Conservation (phyloP, 2,329 filamentous ascomycete genomes). For the Phialophora macrospora region DNA sequence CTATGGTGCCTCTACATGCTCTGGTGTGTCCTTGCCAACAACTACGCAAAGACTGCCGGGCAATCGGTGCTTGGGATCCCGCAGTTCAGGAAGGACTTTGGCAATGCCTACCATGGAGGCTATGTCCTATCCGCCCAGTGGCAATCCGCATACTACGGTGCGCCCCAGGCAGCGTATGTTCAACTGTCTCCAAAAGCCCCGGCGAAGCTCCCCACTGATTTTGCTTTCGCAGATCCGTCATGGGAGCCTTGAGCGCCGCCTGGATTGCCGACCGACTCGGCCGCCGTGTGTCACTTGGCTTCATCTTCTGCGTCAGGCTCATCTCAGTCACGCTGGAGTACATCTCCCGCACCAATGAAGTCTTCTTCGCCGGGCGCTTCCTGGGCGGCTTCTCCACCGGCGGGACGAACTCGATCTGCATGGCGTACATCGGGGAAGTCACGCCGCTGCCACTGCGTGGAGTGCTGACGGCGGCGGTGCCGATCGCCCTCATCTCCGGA, state of each 20-base stretch:
- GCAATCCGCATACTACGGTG: conserved; percentile 55
- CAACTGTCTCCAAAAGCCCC: background rate
- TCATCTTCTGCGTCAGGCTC: conserved; percentile 25
- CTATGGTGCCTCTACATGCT: conserved; percentile 28
- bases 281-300: conserved; percentile 41
- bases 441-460: conserved; percentile 54
- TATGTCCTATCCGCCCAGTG: conserved; percentile 55
- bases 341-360: conserved; percentile 41
- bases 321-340: conserved; percentile 44
- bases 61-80: conserved; percentile 64
- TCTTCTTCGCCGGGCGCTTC: conserved; percentile 54
- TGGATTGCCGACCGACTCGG: conserved; percentile 50
- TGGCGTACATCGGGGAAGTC: conserved; percentile 51
- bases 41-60: conserved; percentile 26
- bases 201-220: background rate
- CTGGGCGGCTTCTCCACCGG: conserved; percentile 55
- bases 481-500: conserved; percentile 50
- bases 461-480: conserved; percentile 52
- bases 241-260: conserved; percentile 39
- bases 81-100: conserved; percentile 61
- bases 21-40: conserved; percentile 25
- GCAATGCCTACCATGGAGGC: conserved; percentile 54
- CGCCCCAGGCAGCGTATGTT: conserved; percentile 28
- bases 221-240: conserved; percentile 8
- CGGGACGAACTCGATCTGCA: conserved; percentile 55